Evolutionary conservation across 2,329 filamentous ascomycete genomes (phyloP), one percentile per base, ranked within the genome.

Genomic region (Hyphodiscus sp.): DNA sequence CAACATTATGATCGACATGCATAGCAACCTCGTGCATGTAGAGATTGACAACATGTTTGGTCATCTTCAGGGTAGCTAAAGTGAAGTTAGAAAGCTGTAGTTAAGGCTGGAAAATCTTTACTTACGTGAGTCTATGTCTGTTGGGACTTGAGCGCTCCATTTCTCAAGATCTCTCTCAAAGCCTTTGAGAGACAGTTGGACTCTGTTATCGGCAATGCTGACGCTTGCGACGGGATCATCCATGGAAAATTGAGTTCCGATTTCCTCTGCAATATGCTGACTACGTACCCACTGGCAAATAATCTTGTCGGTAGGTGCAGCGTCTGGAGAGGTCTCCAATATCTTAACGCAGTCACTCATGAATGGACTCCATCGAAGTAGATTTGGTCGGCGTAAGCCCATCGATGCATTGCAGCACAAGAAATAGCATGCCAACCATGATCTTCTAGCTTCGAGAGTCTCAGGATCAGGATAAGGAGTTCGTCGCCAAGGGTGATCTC

Each of bases 11-110:
- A 55, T 83, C 78, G 18, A 79, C 70, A 59, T 82, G 70, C 70
- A 84, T 76, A 6, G 76, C 75, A 49, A 82, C 74, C 65, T 84
- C 81, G 61, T 84, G 78, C 59, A 83, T 75, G 62, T 80, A 83
- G 2, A 83, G 69, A 53, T 75, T 77, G 42, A 80, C 63, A 10
- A 77, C 71, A 59, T 77, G 71, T 55, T 79, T 74, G n/a, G 76
- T 75, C 58, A 83, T 71, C 47, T 70, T 70, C 54, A 82, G 61
- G 9, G 73, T 64, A 15, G 71, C 77, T 76, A 65, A 57, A n/a
- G 9, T 15, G 41, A 16, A 18, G 30, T 59, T 52, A 61, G 57
- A 38, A 43, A 44, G 23, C 10, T 41, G 18, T 41, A 53, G 23
- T n/a, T n/a, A 38, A 30, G n/a, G 16, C 13, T 18, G 7, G 23